A percentile compares a stretch with the other conserved stretches of the same genome.
phyloP scores from a whole-genome alignment of 306 rosid species.

The Notholithocarpus densiflorus region DNA sequence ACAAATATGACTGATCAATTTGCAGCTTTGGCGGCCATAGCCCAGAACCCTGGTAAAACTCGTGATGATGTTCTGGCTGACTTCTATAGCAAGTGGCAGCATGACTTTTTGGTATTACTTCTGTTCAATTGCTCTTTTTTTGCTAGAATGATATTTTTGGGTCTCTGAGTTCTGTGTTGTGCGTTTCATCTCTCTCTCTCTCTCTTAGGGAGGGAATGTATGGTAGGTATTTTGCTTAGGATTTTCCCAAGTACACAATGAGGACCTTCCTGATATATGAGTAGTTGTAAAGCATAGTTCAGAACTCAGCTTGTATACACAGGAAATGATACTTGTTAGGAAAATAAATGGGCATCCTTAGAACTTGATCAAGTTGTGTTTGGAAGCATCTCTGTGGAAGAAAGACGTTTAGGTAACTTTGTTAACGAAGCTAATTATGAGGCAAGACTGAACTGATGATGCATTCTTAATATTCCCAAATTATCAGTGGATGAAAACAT shows the following conservation, averaged over 20 bases:
- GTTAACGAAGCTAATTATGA: not conserved
- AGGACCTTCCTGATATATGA: not conserved
- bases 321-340: not conserved
- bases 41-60: conserved; percentile 81
- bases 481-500: not conserved
- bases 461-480: not conserved
- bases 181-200: not conserved
- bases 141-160: conserved; percentile 12
- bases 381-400: not conserved
- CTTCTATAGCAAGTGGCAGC: conserved; percentile 86
- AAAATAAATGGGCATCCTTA: not conserved
- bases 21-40: conserved; percentile 86
- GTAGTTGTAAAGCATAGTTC: not conserved
- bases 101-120: conserved; percentile 71
- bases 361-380: not conserved
- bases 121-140: conserved; percentile 2
- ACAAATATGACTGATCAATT: conserved; percentile 98
- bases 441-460: not conserved
- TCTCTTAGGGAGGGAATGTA: not conserved
- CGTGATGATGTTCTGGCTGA: conserved; percentile 84
- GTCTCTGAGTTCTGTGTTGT: not conserved
- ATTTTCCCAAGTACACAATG: not conserved
- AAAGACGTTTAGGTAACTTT: not conserved
- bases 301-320: not conserved
- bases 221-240: not conserved